Evolutionary conservation across 768 basidiomycete genomes (phyloP).

Genomic region (Suillus discolor): DNA sequence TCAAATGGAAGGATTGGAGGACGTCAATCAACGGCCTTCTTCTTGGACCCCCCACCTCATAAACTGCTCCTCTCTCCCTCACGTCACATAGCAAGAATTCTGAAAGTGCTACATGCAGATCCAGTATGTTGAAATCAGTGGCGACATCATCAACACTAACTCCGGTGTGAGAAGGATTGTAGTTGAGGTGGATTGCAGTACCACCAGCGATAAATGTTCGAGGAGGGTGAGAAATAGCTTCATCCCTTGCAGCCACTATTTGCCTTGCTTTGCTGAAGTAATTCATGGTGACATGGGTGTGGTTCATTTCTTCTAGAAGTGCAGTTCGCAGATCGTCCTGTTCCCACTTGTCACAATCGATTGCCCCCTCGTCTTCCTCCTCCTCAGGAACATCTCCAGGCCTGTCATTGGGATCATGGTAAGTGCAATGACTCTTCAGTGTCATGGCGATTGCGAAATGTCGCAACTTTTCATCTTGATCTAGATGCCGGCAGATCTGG

Average conservation of each 20-base stretch:
- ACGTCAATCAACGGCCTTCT: neutral
- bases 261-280: neutral
- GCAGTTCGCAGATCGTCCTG: too few species aligned
- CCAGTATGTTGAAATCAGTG: neutral
- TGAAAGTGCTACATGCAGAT: neutral
- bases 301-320: too few species aligned
- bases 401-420: too few species aligned
- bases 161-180: neutral
- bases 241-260: rapidly evolving
- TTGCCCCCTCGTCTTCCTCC: too few species aligned
- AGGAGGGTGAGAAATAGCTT: neutral
- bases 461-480: too few species aligned
- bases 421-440: too few species aligned
- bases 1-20: conserved; percentile 5
- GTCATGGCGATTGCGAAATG: too few species aligned
- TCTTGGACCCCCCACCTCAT: neutral
- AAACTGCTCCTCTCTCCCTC: neutral
- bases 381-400: too few species aligned
- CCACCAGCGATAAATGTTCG: neutral
- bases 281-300: neutral
- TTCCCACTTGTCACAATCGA: too few species aligned
- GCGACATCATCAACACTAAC: neutral
- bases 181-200: neutral
- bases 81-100: neutral
- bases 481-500: too few species aligned